Evolutionary conservation across 148 eudicot genomes (phyloP), one percentile per base, ranked within the genome.

Genomic region (Drosera capensis): DNA sequence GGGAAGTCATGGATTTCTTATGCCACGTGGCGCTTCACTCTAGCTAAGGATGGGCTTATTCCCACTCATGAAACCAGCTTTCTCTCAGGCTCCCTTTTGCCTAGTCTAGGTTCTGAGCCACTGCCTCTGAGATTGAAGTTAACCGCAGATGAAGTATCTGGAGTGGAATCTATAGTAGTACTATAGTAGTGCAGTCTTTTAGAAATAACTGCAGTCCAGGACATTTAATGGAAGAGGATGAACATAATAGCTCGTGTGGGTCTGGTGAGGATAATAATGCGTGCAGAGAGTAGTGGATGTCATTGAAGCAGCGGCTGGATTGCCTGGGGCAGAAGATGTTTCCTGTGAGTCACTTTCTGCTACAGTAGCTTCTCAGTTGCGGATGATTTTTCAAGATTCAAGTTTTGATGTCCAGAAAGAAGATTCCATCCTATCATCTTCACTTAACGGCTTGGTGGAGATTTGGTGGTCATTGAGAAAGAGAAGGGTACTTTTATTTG

Each of bases 1-100:
- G 82, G 87, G 17, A 90, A 84, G 56, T 67, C 95, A 46, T 90
- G 99, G 99, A 78, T 80, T 60, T 65, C 75, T 40, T 84, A 84
- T 78, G 99, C 84, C 43, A 78, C 99, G 44, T 90, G 99, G 99
- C 84, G 99, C 56, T 90, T 71, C 68, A 40, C 49, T 63, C 87
- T 80, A 68, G 99, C 93, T 49, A 70, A 54, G 64, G 70, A 76
- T 45, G 66, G 65, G 21, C 59, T 73, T 35, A 62, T 39, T 49
- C 54, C 66, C 38, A 64, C 71, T 44, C 56, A 34, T 42, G 68
- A 59, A 51, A 46, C 52, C 40, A 60, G 53, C 29, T 67, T 77
- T 49, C 57, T 31, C 15, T 77, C 84, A 28, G 72, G 64, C 64
- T 68, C 77, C 15, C 67, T 72, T 62, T 65, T 78, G 57, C 58